phyloP scores from a whole-genome alignment of 192 early-diverging fungal species.

The Coemansia sp. region DNA sequence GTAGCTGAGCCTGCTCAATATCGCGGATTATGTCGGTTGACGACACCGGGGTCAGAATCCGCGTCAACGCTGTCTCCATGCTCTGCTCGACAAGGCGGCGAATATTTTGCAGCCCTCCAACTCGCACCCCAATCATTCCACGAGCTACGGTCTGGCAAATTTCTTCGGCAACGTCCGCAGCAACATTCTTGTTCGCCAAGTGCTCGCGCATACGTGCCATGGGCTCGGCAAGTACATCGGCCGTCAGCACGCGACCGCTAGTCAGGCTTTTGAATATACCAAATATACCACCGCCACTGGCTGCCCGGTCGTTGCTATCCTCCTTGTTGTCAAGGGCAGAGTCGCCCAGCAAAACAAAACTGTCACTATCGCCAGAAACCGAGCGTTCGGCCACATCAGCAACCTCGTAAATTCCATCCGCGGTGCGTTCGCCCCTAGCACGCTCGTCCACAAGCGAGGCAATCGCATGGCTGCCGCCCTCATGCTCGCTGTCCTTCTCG shows the following conservation, averaged over 20 bases:
- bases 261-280: slow-evolving; percentile 75
- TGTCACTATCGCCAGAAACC: slow-evolving; percentile 56
- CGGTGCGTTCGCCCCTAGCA: slow-evolving; percentile 62
- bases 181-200: slow-evolving; percentile 91
- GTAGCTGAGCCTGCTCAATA: slow-evolving; percentile 70
- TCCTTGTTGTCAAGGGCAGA: slow-evolving; percentile 58
- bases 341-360: slow-evolving; percentile 57
- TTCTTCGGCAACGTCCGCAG: slow-evolving; percentile 81
- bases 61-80: slow-evolving; percentile 82
- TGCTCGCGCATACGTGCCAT: slow-evolving; percentile 91
- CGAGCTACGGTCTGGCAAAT: slow-evolving; percentile 77
- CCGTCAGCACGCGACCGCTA: slow-evolving; percentile 69
- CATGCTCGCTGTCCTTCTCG: slow-evolving; percentile 12
- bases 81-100: slow-evolving; percentile 68
- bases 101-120: slow-evolving; percentile 78
- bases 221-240: slow-evolving; percentile 71
- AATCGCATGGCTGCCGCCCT: slow-evolving; percentile 12
- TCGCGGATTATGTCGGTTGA: slow-evolving; percentile 91
- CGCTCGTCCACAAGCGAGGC: slow-evolving; percentile 59
- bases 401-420: slow-evolving; percentile 76
- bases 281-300: slow-evolving; percentile 47
- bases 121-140: slow-evolving; percentile 71
- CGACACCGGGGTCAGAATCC: slow-evolving; percentile 85
- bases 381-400: slow-evolving; percentile 64
- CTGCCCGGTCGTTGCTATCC: slow-evolving; percentile 35